phyloP scores from a whole-genome alignment of 2,329 filamentous ascomycete species.

The Xylaria arbuscula region DNA sequence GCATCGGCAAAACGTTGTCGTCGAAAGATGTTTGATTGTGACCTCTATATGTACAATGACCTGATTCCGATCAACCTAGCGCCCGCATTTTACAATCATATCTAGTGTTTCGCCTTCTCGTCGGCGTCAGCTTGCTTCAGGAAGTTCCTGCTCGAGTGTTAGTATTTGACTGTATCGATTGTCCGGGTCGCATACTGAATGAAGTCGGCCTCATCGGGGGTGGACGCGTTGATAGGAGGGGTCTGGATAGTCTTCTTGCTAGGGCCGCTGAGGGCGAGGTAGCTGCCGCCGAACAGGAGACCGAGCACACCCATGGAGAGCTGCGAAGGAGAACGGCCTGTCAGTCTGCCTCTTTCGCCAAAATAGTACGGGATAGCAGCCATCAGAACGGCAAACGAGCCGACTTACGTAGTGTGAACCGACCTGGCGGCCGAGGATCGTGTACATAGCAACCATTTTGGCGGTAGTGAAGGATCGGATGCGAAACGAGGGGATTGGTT shows the following conservation, averaged over 20 bases:
- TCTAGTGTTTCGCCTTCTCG: slow-evolving; percentile 59
- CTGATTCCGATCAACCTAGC: slow-evolving; percentile 37
- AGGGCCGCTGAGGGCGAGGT: slow-evolving; percentile 58
- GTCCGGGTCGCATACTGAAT: slow-evolving; percentile 64
- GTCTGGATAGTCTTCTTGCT: slow-evolving; percentile 58
- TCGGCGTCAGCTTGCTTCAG: slow-evolving; percentile 57
- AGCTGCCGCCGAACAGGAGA: slow-evolving; percentile 62
- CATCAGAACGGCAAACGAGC: slow-evolving; percentile 15
- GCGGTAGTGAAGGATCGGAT: slow-evolving; percentile 47
- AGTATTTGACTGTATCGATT: slow-evolving; percentile 37
- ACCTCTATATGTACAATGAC: slow-evolving; percentile 50
- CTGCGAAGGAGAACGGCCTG: slow-evolving; percentile 51
- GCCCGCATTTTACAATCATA: slow-evolving; percentile 26
- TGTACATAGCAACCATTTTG: slow-evolving; percentile 65
- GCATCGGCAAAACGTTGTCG: slow-evolving; percentile 34
- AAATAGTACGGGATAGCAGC: background rate
- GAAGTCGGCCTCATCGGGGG: slow-evolving; percentile 72
- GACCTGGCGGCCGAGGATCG: slow-evolving; percentile 68
- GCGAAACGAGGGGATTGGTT: slow-evolving; percentile 36
- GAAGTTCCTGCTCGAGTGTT: slow-evolving; percentile 57
- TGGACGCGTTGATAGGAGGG: slow-evolving; percentile 71
- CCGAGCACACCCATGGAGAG: slow-evolving; percentile 68
- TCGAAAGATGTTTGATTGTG: slow-evolving; percentile 43
- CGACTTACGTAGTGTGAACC: slow-evolving; percentile 70
- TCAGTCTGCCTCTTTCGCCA: slow-evolving; percentile 34